Evolutionary conservation across 768 basidiomycete species (phyloP), one percentile per base, ranked within the genome.

Genomic region (Mrakia hoshinonis): DNA sequence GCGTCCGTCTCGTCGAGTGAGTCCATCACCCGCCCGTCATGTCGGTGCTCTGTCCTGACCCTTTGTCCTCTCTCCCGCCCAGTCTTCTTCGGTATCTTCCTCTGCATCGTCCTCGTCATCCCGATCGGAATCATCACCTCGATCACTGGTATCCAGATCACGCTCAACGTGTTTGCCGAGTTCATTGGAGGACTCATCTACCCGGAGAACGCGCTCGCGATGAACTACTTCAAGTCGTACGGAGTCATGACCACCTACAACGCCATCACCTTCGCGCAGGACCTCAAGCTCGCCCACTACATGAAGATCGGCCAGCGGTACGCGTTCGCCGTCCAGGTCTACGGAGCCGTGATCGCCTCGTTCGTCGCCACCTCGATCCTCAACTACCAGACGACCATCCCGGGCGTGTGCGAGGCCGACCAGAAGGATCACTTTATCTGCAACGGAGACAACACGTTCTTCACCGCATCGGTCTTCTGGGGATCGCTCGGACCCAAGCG

Each of bases 291-390:
- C 22, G 85, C 84, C 15, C 81, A 81, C 65, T 82, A 82, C 76
- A 77, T 78, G 76, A 92, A 93, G 82, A 82, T 93, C 55, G 89
- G 90, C 9, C 92, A 91, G 58, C 85, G 89, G 70, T 81, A 86
- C 74, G 89, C 91, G 84, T 93, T 94, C 49, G 67, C 55, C 1
- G 58, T 61, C 2, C 58, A 61, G 58, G 58, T 58, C 36, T 62
- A 62, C 38, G 60, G 60, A 38, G 31, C 60, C 38, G 18, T 62
- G 12, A 62, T 62, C 31, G 64, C 64, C 20, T 66, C 46, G 47
- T 51, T 51, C 64, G 48, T 66, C 34, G 36, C 51, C 74, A 85
- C 80, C 75, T 76, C 60, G 36, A 63, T 71, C 26, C 55, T 70
- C 20, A 74, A 61, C 63, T 74, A 29, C 66, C 67, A 63, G 63